Evolutionary conservation across 208 protist species (phyloP), one percentile per base, ranked within the genome.

Genomic region (Herpetomonas muscarum): DNA sequence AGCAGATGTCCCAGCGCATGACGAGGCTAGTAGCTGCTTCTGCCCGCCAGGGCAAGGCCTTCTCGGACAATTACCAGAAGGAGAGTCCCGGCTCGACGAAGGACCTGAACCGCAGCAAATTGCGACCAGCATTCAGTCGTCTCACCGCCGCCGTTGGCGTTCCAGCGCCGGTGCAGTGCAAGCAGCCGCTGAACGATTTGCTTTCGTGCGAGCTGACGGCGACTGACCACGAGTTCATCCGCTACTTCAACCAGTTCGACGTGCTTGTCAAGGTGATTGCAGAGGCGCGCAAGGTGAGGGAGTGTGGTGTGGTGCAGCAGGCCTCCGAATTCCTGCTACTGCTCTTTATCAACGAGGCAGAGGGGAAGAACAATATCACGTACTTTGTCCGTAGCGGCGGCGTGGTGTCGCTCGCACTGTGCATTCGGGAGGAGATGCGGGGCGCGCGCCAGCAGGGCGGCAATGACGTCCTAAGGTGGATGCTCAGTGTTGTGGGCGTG

Each of bases 51-150:
- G 77, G 68, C 10, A 80, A 76, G 51, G 70, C 54, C 21, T 94
- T 87, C 64, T 45, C 54, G 1, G 81, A 94, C 64, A 87, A 49
- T n/a, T 94, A 94, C 63, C 84, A 90, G 61, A 91, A 87, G 44
- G 81, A 79, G 53, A 74, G 76, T 28, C 55, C 64, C 2, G 45
- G 61, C 22, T 58, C 68, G 32, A 60, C 64, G 19, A 90, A 85
- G 37, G 87, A 94, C 61, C 59, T 92, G 30, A 91, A 87, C 55
- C 68, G 79, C 19, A 90, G 81, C 58, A 79, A 81, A 28, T 58
- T 94, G 32, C 79, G 79, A 17, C 64, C 70, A 2, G 42, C 75
- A 24, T 75, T 90, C 53, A 80, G 59, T 49, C 72, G 87, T 2
- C 70, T 94, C 15, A 56, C 68, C 5, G 51, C 72, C 0, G 60